These are phyloP conservation scores for Aegilops bicornis DNA, from an alignment of 176 grass and related monocot species.

Conservation along the genomic window DNA sequence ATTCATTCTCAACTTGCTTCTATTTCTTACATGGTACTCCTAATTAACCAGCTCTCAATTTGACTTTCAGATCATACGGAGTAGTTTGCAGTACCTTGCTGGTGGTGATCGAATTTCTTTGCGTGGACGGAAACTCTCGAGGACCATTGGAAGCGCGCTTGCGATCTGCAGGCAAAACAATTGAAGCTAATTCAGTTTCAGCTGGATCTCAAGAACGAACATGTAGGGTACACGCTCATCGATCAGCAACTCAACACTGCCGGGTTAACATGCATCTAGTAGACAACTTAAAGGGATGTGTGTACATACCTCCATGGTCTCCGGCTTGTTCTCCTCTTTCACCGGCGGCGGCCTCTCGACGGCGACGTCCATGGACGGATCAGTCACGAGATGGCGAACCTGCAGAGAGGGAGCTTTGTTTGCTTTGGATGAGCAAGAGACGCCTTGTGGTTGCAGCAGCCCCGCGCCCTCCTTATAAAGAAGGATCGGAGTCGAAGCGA, in stretches of 20 bases:
- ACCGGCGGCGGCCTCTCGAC: slow-evolving; percentile 33
- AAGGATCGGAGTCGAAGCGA: not conserved
- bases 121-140: slow-evolving; percentile 36
- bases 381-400: not conserved
- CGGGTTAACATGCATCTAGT: not conserved
- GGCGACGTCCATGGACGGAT: slow-evolving; percentile 35
- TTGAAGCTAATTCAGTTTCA: not conserved
- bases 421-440: not conserved
- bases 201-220: not conserved
- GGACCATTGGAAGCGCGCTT: slow-evolving; percentile 33
- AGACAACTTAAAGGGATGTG: not conserved
- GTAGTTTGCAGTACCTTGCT: slow-evolving; percentile 25
- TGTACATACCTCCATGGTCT: not conserved
- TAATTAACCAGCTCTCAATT: not conserved
- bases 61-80: not conserved
- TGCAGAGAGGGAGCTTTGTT: not conserved
- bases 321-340: slow-evolving; percentile 38
- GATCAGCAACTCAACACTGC: not conserved
- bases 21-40: too few relatives aligned
- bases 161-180: slow-evolving; percentile 26
- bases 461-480: slow-evolving; percentile 40
- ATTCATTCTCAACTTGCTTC: not conserved
- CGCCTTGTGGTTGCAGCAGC: slow-evolving; percentile 9
- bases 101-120: slow-evolving; percentile 12
- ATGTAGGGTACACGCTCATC: too few relatives aligned